Base-by-base conservation (phyloP, 306 rosid genomes). In the Gillenia trifoliata region DNA sequence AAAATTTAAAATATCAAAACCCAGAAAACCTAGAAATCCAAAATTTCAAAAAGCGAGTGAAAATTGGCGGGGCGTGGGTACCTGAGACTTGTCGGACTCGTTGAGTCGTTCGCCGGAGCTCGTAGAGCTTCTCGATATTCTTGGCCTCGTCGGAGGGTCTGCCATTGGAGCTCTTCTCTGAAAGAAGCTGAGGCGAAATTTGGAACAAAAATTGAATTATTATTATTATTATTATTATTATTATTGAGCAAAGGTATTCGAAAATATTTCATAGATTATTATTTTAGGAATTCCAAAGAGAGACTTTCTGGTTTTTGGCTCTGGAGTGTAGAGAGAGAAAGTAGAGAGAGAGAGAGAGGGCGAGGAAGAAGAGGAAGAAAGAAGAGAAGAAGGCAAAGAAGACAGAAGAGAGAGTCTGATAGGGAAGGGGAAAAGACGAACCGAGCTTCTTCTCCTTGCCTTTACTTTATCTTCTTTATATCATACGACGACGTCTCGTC, bases 61-160 rank as follows among this genome's bases (percentile, higher is more conserved):
- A 54, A 22, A 25, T 17, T 16, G 68, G 41, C 13, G 52, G 20
- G 7, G 52, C 20, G 52, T 19, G 41, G 76, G 41, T 16, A 91
- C 98, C 99, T 90, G 93, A 30, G 97, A 88, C 86, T 94, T 94
- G 81, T 94, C 99, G 77, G 97, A 89, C 66, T 43, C 89, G 78
- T 87, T 94, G 87, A 94, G 99, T 26, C 91, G 89, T 86, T 94
- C 96, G 66, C 97, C 95, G 96, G 81, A 87, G 89, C 79, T 88
- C 92, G 79, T 94, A 94, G 75, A 94, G 99, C 81, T 90, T 89
- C 83, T 92, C 97, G 82, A 94, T 94, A 83, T 74, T 82, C 25
- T 77, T 75, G 70, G 90, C 85, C 68, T 91, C 98, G 77, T 84
- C 87, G 61, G 97, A 82, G 76, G 77, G 47, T 88, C 97, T 59